phyloP scores from a whole-genome alignment of 192 early-diverging fungal species.

The Backusella tuberculispora region DNA sequence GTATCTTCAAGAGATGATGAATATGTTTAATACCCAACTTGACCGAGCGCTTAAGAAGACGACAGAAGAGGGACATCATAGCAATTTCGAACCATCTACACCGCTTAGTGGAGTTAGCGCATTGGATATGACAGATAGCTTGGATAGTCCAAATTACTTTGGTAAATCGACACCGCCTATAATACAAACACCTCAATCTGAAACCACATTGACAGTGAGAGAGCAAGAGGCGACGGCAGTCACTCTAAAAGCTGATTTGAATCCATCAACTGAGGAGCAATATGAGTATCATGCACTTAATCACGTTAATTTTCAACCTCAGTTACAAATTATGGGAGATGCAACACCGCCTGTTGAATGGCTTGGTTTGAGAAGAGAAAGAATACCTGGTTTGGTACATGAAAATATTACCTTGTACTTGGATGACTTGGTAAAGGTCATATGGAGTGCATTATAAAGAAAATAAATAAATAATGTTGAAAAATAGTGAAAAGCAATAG shows the following conservation, averaged over 20 bases:
- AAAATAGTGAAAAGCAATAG: too few relatives aligned
- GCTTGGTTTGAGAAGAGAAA: constrained; percentile 50
- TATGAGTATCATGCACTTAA: constrained; percentile 13
- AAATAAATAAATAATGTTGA: neutral
- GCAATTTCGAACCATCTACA: neutral
- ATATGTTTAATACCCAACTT: constrained; percentile 45
- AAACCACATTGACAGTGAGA: neutral
- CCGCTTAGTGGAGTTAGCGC: neutral
- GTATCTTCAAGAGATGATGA: constrained; percentile 48
- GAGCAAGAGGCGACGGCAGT: too few relatives aligned
- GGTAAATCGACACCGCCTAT: neutral
- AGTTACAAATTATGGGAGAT: constrained; percentile 52
- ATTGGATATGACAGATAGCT: neutral
- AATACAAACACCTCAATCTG: neutral
- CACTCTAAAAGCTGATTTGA: neutral
- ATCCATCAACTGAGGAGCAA: neutral
- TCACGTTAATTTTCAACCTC: constrained; percentile 49
- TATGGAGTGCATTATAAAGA: constrained; percentile 16
- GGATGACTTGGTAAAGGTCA: constrained; percentile 40
- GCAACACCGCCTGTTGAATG: constrained; percentile 60
- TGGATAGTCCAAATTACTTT: neutral
- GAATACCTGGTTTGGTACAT: constrained; percentile 50
- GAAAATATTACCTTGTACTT: constrained; percentile 46
- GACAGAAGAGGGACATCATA: neutral
- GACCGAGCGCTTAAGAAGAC: constrained; percentile 26